These are phyloP conservation scores for Nakaseomyces bracarensis DNA, from an alignment of 1,139 yeast species.

Conservation along the genomic window DNA sequence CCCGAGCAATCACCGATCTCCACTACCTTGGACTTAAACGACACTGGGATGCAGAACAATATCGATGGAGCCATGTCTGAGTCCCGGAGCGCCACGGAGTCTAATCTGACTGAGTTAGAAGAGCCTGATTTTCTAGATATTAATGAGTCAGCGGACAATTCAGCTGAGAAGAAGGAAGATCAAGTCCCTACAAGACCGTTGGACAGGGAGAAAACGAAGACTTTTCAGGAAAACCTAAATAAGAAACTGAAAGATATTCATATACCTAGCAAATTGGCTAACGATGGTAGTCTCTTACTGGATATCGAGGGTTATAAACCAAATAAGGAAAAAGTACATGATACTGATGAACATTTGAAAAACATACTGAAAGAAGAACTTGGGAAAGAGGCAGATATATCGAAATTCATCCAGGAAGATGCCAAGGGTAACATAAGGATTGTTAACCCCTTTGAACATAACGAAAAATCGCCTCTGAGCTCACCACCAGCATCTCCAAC, in stretches of 20 bases:
- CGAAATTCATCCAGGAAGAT: slow-evolving; percentile 50
- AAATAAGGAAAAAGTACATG: slow-evolving; percentile 62
- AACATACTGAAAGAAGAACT: slow-evolving; percentile 65
- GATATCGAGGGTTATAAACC: slow-evolving; percentile 98
- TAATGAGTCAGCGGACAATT: slow-evolving; percentile 9
- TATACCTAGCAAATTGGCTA: slow-evolving; percentile 82
- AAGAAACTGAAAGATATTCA: slow-evolving; percentile 58
- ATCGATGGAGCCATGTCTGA: neutral
- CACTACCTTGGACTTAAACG: slow-evolving; percentile 32
- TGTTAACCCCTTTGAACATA: slow-evolving; percentile 36
- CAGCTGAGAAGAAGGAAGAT: neutral
- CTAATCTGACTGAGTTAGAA: slow-evolving; percentile 27
- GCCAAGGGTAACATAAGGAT: slow-evolving; percentile 68
- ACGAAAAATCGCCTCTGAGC: slow-evolving; percentile 12
- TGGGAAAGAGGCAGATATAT: slow-evolving; percentile 45
- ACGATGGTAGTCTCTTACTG: slow-evolving; percentile 81
- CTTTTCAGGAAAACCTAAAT: slow-evolving; percentile 47
- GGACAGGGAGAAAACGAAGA: slow-evolving; percentile 21
- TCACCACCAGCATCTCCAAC: slow-evolving; percentile 26
- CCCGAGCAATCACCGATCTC: slow-evolving; percentile 46
- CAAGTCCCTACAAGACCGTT: neutral
- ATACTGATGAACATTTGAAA: slow-evolving; percentile 62
- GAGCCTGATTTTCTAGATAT: slow-evolving; percentile 53
- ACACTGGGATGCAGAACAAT: slow-evolving; percentile 7
- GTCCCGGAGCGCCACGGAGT: slow-evolving; percentile 1